These are phyloP conservation scores for Helotiales sp. DNA, from an alignment of 2,329 filamentous ascomycete genomes.

Conservation along the genomic window DNA sequence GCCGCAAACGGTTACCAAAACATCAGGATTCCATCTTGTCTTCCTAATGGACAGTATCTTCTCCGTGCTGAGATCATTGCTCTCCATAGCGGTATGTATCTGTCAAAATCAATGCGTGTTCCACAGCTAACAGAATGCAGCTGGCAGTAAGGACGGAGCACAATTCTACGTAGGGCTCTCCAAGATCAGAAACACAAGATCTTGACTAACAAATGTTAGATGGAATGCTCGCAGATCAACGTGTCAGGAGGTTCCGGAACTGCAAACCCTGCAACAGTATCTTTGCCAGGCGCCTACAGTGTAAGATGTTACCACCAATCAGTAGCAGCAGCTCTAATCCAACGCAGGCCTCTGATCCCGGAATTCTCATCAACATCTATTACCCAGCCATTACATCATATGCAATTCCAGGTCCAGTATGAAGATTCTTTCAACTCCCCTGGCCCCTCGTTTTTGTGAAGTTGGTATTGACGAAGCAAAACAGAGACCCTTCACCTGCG, in stretches of 20 bases:
- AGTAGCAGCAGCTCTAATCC: background rate
- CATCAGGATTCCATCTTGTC: conserved; percentile 56
- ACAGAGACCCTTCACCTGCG: conserved; percentile 35
- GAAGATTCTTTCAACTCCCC: background rate
- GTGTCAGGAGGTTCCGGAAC: conserved; percentile 46
- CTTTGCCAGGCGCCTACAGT: conserved; percentile 33
- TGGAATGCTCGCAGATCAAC: conserved; percentile 54
- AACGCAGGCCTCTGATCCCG: conserved; percentile 7
- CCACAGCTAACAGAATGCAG: background rate
- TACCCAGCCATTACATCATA: conserved; percentile 1
- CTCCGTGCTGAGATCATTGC: conserved; percentile 64
- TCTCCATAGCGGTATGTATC: conserved; percentile 54
- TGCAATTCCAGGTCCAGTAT: conserved; percentile 4
- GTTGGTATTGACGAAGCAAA: background rate
- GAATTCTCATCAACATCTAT: conserved; percentile 13
- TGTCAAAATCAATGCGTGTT: background rate
- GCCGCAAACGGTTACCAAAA: conserved; percentile 53
- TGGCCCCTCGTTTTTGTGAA: no score
- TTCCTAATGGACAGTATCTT: conserved; percentile 61
- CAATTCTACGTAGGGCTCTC: background rate
- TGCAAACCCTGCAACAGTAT: conserved; percentile 31
- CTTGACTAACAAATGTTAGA: conserved; percentile 36
- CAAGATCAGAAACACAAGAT: background rate
- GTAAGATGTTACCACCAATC: conserved; percentile 10
- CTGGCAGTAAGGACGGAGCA: background rate